Evolutionary conservation across 2,329 filamentous ascomycete species (phyloP).

Genomic region (Fonsecaea pedrosoi): DNA sequence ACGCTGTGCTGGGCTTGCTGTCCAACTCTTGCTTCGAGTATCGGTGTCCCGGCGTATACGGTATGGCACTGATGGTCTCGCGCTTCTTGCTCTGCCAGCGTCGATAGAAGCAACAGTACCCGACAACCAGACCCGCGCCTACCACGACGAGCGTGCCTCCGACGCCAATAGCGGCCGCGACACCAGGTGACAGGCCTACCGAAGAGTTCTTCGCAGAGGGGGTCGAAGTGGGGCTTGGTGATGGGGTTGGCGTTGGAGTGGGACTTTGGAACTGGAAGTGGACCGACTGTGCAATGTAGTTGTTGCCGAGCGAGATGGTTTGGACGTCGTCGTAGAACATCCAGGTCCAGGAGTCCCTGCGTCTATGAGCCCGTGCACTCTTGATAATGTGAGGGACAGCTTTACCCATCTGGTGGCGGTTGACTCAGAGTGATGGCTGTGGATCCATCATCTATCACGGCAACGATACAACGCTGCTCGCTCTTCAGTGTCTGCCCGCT

Average conservation of each 20-base stretch:
- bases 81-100: background rate
- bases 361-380: background rate
- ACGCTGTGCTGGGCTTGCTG: background rate
- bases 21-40: constrained; percentile 3
- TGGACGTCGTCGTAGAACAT: background rate
- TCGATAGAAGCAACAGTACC: constrained; percentile 3
- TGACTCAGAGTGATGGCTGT: constrained; percentile 1
- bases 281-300: background rate
- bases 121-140: background rate
- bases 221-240: background rate
- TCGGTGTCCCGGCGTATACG: background rate
- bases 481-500: background rate
- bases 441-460: background rate
- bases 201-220: background rate
- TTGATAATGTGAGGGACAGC: background rate
- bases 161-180: background rate
- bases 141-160: background rate
- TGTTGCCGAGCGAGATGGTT: background rate
- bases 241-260: background rate
- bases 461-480: constrained; percentile 1
- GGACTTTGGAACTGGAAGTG: constrained; percentile 3
- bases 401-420: background rate
- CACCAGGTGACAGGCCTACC: background rate
- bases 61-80: background rate
- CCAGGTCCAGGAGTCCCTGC: constrained; percentile 2